A percentile compares a stretch with the other conserved stretches of the same genome.
phyloP scores from a whole-genome alignment of 2,329 filamentous ascomycete species.

The Hypomyces perniciosus region DNA sequence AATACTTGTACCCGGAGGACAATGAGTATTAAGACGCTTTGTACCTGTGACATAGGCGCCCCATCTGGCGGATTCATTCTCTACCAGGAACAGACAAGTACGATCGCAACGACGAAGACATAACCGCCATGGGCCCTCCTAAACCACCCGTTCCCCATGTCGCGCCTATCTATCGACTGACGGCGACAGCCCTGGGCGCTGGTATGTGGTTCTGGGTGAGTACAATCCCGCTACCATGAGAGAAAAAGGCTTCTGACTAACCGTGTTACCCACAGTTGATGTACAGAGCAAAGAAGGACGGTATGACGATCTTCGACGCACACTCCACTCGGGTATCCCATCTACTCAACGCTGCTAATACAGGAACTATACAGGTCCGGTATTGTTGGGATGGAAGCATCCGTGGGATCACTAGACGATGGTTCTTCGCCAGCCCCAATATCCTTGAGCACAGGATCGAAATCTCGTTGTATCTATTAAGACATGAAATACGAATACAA shows the following conservation, averaged over 20 bases:
- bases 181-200: slow-evolving; percentile 80
- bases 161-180: slow-evolving; percentile 68
- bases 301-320: neutral
- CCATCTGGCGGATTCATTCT: too few species aligned
- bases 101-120: slow-evolving; percentile 3
- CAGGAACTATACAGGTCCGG: slow-evolving; percentile 1
- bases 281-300: slow-evolving; percentile 14
- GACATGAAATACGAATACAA: neutral
- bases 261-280: slow-evolving; percentile 3
- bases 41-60: too few species aligned
- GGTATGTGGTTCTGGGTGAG: slow-evolving; percentile 27
- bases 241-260: neutral
- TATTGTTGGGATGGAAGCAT: slow-evolving; percentile 12
- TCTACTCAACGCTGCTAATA: neutral
- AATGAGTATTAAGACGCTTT: neutral
- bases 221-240: neutral
- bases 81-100: neutral
- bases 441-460: neutral
- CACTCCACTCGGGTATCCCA: neutral
- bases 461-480: neutral
- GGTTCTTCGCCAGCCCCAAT: neutral
- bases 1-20: too few species aligned
- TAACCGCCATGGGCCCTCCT: slow-evolving; percentile 27
- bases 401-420: slow-evolving; percentile 12
- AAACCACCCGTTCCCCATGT: slow-evolving; percentile 44